Evolutionary conservation across 768 basidiomycete genomes (phyloP).

Genomic region (Solioccasus polychromus): DNA sequence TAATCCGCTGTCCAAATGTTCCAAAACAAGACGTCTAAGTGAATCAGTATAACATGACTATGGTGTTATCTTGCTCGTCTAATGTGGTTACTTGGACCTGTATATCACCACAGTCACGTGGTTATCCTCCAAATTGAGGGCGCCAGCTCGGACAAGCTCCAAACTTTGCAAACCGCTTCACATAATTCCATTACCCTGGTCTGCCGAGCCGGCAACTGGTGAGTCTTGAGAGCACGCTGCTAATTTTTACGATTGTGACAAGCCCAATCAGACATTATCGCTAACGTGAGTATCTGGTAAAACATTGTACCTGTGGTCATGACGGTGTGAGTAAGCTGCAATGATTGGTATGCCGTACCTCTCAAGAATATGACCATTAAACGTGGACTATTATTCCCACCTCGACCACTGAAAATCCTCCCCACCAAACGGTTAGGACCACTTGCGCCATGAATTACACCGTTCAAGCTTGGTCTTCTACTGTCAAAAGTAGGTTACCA

Average conservation of each 20-base stretch:
- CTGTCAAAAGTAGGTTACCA: constrained; percentile 13
- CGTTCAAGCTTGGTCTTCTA: constrained; percentile 4
- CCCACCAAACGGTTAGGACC: not conserved
- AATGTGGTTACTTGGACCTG: constrained; percentile 6
- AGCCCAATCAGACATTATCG: not conserved
- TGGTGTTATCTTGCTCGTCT: constrained; percentile 12
- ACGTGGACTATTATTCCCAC: too few relatives aligned
- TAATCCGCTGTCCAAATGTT: constrained; percentile 57
- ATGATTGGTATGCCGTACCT: constrained; percentile 1
- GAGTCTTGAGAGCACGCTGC: too few relatives aligned
- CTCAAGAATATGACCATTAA: too few relatives aligned
- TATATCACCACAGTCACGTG: too few relatives aligned
- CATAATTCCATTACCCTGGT: too few relatives aligned
- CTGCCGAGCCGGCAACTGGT: too few relatives aligned
- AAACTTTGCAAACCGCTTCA: too few relatives aligned
- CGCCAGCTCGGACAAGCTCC: too few relatives aligned
- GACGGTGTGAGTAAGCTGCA: not conserved
- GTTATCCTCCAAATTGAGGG: too few relatives aligned
- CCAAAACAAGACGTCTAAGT: constrained; percentile 67
- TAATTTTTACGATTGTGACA: too few relatives aligned
- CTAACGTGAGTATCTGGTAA: too few relatives aligned
- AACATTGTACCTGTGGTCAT: not conserved
- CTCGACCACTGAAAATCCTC: not conserved
- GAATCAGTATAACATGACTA: too few relatives aligned
- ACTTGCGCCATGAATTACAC: not conserved